phyloP scores from a whole-genome alignment of 208 protist species.

The Trypanosoma conorhini region DNA sequence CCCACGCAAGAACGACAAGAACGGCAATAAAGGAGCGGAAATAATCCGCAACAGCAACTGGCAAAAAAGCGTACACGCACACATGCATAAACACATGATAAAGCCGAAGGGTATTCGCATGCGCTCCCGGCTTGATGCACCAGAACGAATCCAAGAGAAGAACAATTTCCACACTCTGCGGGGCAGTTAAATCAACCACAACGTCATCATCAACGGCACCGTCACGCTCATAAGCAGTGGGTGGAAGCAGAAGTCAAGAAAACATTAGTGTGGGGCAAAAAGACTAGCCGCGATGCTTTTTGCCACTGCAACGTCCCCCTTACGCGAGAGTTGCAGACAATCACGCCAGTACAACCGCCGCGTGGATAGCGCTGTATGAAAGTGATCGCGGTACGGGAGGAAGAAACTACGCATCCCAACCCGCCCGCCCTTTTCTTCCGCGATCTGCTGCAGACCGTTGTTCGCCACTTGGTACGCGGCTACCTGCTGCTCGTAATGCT shows the following conservation, averaged over 20 bases:
- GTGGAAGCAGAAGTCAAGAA: neutral
- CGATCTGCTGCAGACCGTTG: conserved; percentile 1
- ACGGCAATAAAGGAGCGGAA: too few relatives aligned
- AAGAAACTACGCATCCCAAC: conserved; percentile 7
- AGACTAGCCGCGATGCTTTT: conserved; percentile 3
- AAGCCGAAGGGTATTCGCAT: neutral
- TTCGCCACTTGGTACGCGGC: conserved; percentile 12
- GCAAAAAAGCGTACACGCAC: neutral
- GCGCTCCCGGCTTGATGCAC: neutral
- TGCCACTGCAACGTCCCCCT: neutral
- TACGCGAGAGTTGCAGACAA: conserved; percentile 1
- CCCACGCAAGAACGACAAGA: too few relatives aligned
- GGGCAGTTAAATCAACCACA: neutral
- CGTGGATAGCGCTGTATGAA: neutral
- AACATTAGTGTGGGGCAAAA: neutral
- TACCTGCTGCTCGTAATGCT: neutral
- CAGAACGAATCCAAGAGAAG: neutral
- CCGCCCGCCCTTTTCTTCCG: neutral
- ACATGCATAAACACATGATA: neutral
- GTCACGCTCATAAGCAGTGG: neutral
- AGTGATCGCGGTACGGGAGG: conserved; percentile 19
- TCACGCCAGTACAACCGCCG: conserved; percentile 9
- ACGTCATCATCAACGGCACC: too few relatives aligned
- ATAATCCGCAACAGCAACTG: too few relatives aligned
- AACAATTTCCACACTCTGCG: neutral